Evolutionary conservation across 345 rosid species (phyloP).

Genomic region (Hevea brasiliensis): DNA sequence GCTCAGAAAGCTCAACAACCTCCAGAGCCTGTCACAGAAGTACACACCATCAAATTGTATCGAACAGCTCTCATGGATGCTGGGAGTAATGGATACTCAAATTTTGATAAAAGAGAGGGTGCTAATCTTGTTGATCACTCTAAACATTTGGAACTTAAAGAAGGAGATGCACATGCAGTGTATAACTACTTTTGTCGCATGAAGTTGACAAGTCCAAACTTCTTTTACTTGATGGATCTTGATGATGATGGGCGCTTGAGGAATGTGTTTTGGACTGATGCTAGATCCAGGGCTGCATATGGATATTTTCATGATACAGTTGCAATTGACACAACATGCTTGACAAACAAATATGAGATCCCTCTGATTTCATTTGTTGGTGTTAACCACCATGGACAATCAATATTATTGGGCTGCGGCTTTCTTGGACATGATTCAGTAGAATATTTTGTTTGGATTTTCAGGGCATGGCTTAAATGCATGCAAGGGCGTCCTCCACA

Average conservation of each 20-base stretch:
- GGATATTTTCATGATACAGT: constrained; percentile 43
- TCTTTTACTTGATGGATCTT: constrained; percentile 54
- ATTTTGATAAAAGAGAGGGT: constrained; percentile 34
- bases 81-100: constrained; percentile 27
- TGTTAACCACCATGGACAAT: constrained; percentile 55
- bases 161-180: constrained; percentile 51
- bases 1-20: constrained; percentile 38
- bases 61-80: constrained; percentile 33
- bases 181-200: constrained; percentile 49
- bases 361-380: constrained; percentile 57
- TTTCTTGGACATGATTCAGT: constrained; percentile 50
- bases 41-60: constrained; percentile 50
- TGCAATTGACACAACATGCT: constrained; percentile 49
- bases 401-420: constrained; percentile 51
- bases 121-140: constrained; percentile 33
- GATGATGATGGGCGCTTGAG: constrained; percentile 44
- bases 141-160: constrained; percentile 48
- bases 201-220: constrained; percentile 57
- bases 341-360: constrained; percentile 47
- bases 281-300: constrained; percentile 44
- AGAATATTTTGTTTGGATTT: constrained; percentile 50
- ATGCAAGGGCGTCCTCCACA: constrained; percentile 45
- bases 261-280: constrained; percentile 61
- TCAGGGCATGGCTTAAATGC: constrained; percentile 57
- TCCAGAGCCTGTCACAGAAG: constrained; percentile 41